A percentile compares a stretch with the other conserved stretches of the same genome.
phyloP scores from a whole-genome alignment of 192 early-diverging fungal genomes.

The Lunasporangiospora selenospora region DNA sequence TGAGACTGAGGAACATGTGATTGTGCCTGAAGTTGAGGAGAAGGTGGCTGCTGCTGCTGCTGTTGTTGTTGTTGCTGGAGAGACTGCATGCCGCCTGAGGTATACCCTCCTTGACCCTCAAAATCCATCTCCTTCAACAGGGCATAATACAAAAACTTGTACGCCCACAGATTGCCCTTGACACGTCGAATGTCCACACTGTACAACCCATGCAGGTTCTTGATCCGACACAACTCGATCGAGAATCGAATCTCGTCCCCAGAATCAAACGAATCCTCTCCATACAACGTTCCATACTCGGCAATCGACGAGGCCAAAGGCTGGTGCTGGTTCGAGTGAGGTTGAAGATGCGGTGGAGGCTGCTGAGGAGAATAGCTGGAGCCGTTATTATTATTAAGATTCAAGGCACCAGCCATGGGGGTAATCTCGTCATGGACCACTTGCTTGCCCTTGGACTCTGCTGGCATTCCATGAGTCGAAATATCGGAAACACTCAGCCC shows the following conservation, averaged over 20 bases:
- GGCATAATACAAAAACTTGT: conserved; percentile 78
- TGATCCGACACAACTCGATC: conserved; percentile 90
- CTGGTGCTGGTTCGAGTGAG: neutral
- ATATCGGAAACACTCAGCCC: too few species aligned
- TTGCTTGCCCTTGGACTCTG: too few species aligned
- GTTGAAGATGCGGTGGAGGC: neutral
- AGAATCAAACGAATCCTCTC: conserved; percentile 59
- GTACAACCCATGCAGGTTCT: conserved; percentile 82
- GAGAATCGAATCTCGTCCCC: conserved; percentile 88
- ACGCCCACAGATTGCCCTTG: conserved; percentile 78
- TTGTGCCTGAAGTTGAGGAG: too few species aligned
- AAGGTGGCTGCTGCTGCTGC: neutral
- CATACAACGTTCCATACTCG: conserved; percentile 49
- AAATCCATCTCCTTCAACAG: conserved; percentile 57
- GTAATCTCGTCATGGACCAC: too few species aligned
- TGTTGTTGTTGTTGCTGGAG: conserved; percentile 1
- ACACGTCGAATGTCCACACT: conserved; percentile 77
- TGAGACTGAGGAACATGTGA: too few species aligned
- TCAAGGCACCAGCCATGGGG: neutral
- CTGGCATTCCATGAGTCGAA: too few species aligned
- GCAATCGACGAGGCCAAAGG: neutral
- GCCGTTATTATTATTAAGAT: neutral
- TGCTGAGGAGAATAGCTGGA: too few species aligned
- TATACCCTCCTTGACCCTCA: conserved; percentile 55
- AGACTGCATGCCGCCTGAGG: conserved; percentile 6